Evolutionary conservation across 176 grass and related monocot species (phyloP), one percentile per base, ranked within the genome.

Genomic region (barley (Hordeum vulgare)): DNA sequence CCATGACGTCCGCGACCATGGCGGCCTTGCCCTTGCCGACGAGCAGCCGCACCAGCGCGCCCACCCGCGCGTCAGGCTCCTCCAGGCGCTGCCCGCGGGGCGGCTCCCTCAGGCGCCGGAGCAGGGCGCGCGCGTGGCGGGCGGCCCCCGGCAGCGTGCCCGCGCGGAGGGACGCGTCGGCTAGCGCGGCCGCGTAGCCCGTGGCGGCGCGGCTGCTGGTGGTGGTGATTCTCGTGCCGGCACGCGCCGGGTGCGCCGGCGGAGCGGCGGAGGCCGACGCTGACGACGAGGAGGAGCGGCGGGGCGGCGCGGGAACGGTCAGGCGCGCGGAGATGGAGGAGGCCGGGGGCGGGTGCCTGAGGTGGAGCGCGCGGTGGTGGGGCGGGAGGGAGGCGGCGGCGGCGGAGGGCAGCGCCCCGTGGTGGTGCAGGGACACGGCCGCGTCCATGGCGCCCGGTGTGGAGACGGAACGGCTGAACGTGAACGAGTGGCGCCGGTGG

Each of bases 41-140:
- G 37, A 89, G 87, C 87, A 89, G 85, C 77, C 77, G 36, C 17
- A 89, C 69, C 37, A 89, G 69, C 69, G 87, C 87, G 45, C 11
- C 70, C 76, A 85, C 76, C 76, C 76, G 76, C 61, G 51, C 49
- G 51, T 89, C 87, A n/a, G 15, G 40, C 15, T 11, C 24, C 58
- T 15, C 69, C 0, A 20, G 71, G 0, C 11, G 66, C 21, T 25
- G n/a, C 5, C 14, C 24, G 62, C 1, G 24, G 7, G 62, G 62
- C 14, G 37, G 11, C 37, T 23, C 36, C 10, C 5, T 13, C 7
- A 72, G 69, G 4, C 69, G 41, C 10, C 69, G 40, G 31, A 90
- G 65, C 20, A 84, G 42, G 0, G 66, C 66, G 75, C 86, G 81
- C 34, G 86, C 86, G 75, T 88, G 44, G 58, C 75, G 66, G 11